Percentiles rank a stretch among this genome's conserved stretches.
These are phyloP conservation scores for Rubia tinctorum DNA, from an alignment of 305 asterid genomes.

Conservation along the genomic window DNA sequence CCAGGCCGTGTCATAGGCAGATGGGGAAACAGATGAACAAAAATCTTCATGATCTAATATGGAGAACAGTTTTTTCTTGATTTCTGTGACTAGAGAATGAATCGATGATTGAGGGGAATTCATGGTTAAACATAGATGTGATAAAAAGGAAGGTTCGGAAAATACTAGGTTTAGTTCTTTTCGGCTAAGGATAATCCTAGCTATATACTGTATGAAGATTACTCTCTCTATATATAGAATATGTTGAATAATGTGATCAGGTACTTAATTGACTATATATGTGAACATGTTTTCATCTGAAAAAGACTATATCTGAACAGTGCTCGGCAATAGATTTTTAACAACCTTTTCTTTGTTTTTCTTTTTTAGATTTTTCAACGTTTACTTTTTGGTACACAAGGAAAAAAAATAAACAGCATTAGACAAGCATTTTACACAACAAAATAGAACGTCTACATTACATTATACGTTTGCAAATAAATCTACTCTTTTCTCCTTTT, in stretches of 20 bases:
- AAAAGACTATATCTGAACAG: background rate
- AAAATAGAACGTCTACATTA: too few species aligned
- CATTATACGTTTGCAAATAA: too few species aligned
- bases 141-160: background rate
- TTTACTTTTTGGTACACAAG: too few species aligned
- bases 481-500: too few species aligned
- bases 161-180: background rate
- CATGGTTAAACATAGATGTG: constrained; percentile 15
- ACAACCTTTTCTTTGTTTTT: too few species aligned
- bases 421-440: too few species aligned
- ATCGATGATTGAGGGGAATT: constrained; percentile 26
- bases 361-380: too few species aligned
- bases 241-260: background rate
- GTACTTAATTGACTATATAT: too few species aligned
- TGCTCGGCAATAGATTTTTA: background rate
- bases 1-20: constrained; percentile 68
- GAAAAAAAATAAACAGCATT: too few species aligned
- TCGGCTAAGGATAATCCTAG: background rate
- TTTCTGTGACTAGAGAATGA: constrained; percentile 29
- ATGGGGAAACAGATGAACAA: constrained; percentile 24
- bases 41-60: constrained; percentile 1
- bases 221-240: background rate
- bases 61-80: constrained; percentile 35
- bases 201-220: background rate
- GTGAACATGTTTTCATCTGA: background rate